Conservation (phyloP, 257 asterid genomes). For the Osmanthus fragrans region DNA sequence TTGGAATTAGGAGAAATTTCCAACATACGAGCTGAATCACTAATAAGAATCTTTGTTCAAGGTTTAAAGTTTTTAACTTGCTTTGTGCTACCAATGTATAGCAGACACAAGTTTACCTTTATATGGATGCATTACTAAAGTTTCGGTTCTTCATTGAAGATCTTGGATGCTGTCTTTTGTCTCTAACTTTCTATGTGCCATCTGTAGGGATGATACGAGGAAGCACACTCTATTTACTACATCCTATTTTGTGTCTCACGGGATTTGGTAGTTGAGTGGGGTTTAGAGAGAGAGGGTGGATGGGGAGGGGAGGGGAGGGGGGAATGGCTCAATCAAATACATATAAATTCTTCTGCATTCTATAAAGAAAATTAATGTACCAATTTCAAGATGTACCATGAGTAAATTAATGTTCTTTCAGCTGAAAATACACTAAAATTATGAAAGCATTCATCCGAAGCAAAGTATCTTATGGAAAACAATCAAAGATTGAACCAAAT, state of each 20-base stretch:
- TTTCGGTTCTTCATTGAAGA: background rate
- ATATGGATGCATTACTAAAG: background rate
- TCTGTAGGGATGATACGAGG: background rate
- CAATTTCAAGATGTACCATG: too few relatives aligned
- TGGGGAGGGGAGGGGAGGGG: too few relatives aligned
- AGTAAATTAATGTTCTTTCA: too few relatives aligned
- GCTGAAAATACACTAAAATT: background rate
- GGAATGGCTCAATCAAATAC: background rate
- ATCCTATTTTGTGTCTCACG: too few relatives aligned
- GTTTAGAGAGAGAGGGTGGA: too few relatives aligned
- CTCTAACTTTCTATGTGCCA: background rate
- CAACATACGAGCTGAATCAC: background rate
- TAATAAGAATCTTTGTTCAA: background rate
- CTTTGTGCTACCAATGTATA: too few relatives aligned
- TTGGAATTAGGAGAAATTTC: background rate
- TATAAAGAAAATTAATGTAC: too few relatives aligned
- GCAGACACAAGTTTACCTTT: background rate
- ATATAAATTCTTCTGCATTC: background rate
- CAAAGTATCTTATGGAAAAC: background rate
- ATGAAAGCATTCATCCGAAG: background rate
- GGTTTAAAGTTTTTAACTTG: background rate
- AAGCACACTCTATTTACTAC: background rate
- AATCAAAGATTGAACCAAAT: background rate
- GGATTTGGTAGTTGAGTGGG: too few relatives aligned
- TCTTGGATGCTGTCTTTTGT: background rate